These are phyloP conservation scores for Phaeoacremonium minimum DNA, from an alignment of 2,329 filamentous ascomycete species.

Conservation along the genomic window DNA sequence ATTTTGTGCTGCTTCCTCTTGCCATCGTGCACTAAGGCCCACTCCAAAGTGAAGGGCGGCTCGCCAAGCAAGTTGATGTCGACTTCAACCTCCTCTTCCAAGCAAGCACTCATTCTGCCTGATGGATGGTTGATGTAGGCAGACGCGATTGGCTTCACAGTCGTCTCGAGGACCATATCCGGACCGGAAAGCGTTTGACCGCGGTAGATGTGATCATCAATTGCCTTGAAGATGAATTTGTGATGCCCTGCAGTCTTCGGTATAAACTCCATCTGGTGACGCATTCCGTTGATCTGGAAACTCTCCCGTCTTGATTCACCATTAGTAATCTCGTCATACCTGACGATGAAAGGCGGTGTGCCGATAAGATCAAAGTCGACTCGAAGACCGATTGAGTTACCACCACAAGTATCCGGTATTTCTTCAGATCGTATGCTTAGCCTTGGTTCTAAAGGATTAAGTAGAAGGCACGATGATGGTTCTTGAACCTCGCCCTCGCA, in stretches of 20 bases:
- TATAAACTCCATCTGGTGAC: conserved; percentile 79
- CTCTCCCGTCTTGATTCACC: conserved; percentile 50
- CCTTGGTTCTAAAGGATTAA: conserved; percentile 86
- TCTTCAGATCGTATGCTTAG: conserved; percentile 71
- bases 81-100: conserved; percentile 74
- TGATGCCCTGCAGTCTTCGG: conserved; percentile 80
- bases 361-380: conserved; percentile 88
- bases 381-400: conserved; percentile 84
- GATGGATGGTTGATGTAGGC: conserved; percentile 61
- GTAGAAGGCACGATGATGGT: conserved; percentile 85
- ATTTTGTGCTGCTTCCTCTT: conserved; percentile 69
- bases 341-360: conserved; percentile 83
- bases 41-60: conserved; percentile 83
- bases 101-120: conserved; percentile 64
- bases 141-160: conserved; percentile 87
- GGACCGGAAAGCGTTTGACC: conserved; percentile 57
- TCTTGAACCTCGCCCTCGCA: conserved; percentile 89
- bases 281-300: conserved; percentile 62
- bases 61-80: conserved; percentile 76
- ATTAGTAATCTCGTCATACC: conserved; percentile 68
- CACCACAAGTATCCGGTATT: conserved; percentile 91
- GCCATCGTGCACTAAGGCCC: conserved; percentile 86
- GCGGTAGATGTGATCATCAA: conserved; percentile 80
- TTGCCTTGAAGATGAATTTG: conserved; percentile 76
- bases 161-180: conserved; percentile 70